phyloP scores from a whole-genome alignment of 176 grass and related monocot genomes.

The Puya raimondii region DNA sequence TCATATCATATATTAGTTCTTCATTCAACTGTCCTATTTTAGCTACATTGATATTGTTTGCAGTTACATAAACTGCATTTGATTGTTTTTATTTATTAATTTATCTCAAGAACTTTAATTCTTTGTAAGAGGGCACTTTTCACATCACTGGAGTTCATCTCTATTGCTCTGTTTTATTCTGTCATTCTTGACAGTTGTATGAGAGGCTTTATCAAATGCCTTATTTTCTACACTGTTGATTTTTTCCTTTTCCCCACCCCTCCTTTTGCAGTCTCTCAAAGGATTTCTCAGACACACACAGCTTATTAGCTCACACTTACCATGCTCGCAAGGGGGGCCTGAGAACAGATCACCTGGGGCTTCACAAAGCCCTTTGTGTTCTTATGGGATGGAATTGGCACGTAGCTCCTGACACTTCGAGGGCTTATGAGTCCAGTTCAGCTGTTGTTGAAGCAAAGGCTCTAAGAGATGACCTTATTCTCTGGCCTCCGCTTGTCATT shows the following conservation, averaged over 20 bases:
- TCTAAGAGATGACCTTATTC: slow-evolving; percentile 60
- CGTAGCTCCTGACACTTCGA: slow-evolving; percentile 64
- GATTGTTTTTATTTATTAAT: too few species aligned
- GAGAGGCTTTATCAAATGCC: background rate
- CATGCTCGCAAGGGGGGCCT: slow-evolving; percentile 55
- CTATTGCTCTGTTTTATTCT: background rate
- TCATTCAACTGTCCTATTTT: too few species aligned
- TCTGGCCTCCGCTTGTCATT: slow-evolving; percentile 88
- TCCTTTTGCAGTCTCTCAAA: slow-evolving; percentile 17
- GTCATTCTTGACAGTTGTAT: background rate
- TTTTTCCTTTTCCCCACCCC: background rate
- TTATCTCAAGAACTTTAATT: background rate
- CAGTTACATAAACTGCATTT: too few species aligned
- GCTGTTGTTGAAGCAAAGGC: slow-evolving; percentile 43
- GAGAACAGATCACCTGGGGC: slow-evolving; percentile 71
- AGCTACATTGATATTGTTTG: too few species aligned
- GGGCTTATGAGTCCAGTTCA: slow-evolving; percentile 38
- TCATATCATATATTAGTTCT: too few species aligned
- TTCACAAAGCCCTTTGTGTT: slow-evolving; percentile 87
- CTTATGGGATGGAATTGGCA: slow-evolving; percentile 93
- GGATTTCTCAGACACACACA: slow-evolving; percentile 62
- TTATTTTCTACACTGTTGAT: background rate
- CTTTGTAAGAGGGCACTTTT: too few species aligned
- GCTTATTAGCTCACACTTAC: slow-evolving; percentile 49
- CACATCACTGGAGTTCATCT: too few species aligned